These are phyloP conservation scores for Heteromeles arbutifolia DNA, from an alignment of 306 rosid species.

Conservation along the genomic window DNA sequence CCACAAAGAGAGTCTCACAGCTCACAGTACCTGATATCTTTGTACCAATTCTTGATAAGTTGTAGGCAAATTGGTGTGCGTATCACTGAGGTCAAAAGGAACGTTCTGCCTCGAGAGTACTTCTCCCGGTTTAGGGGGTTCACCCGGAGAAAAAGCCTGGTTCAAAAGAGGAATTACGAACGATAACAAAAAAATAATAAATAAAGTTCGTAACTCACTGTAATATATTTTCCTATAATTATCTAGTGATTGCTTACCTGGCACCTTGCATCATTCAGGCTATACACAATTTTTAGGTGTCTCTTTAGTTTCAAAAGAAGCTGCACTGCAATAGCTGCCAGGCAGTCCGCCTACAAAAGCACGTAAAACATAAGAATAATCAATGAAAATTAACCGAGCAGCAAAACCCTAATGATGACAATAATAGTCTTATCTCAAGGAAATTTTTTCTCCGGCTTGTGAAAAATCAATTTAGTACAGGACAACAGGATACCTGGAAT, in stretches of 20 bases:
- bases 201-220: background rate
- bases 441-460: background rate
- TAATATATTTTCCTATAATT: background rate
- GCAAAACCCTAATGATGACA: background rate
- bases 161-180: conserved; percentile 5
- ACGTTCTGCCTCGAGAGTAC: conserved; percentile 67
- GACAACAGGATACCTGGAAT: conserved; percentile 54
- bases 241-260: conserved; percentile 49
- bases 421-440: background rate
- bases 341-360: conserved; percentile 63
- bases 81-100: conserved; percentile 56
- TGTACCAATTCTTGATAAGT: conserved; percentile 63
- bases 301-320: conserved; percentile 93
- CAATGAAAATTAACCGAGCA: background rate
- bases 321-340: conserved; percentile 76
- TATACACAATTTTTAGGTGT: conserved; percentile 75
- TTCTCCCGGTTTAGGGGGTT: conserved; percentile 82
- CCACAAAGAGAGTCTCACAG: background rate
- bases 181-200: background rate
- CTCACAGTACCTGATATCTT: conserved; percentile 65
- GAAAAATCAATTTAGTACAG: background rate
- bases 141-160: conserved; percentile 85
- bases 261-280: conserved; percentile 81
- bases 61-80: conserved; percentile 59
- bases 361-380: conserved; percentile 1